Evolutionary conservation across 768 basidiomycete genomes (phyloP).

Genomic region (Suillus fuscotomentosus): DNA sequence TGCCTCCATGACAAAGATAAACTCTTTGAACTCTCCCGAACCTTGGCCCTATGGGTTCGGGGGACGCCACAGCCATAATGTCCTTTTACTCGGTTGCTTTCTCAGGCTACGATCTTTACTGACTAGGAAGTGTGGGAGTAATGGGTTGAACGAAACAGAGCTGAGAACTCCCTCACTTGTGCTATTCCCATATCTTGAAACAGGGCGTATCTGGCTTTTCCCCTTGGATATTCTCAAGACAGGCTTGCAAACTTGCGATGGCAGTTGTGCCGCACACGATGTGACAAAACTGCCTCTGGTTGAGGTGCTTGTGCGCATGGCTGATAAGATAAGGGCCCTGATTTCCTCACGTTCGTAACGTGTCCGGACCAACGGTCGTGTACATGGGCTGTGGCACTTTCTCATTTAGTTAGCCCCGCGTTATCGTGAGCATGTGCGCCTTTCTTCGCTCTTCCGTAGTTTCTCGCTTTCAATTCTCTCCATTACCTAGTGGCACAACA

Average conservation of each 20-base stretch:
- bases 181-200: background rate
- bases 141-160: too few species aligned
- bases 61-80: too few species aligned
- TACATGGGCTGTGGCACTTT: background rate
- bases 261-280: background rate
- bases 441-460: background rate
- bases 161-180: background rate
- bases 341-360: background rate
- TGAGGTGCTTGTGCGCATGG: background rate
- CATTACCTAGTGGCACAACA: conserved; percentile 6
- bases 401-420: conserved; percentile 4
- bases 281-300: background rate
- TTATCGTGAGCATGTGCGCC: conserved; percentile 11
- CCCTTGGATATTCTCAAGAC: background rate
- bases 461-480: background rate
- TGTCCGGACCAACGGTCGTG: background rate
- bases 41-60: too few species aligned
- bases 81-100: too few species aligned
- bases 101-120: too few species aligned
- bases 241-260: background rate
- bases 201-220: background rate
- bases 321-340: background rate
- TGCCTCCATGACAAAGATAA: too few species aligned
- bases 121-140: too few species aligned
- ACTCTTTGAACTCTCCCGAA: too few species aligned